Evolutionary conservation across 106 monocot species (phyloP), one percentile per base, ranked within the genome.

Genomic region (Amphibolis antarctica): DNA sequence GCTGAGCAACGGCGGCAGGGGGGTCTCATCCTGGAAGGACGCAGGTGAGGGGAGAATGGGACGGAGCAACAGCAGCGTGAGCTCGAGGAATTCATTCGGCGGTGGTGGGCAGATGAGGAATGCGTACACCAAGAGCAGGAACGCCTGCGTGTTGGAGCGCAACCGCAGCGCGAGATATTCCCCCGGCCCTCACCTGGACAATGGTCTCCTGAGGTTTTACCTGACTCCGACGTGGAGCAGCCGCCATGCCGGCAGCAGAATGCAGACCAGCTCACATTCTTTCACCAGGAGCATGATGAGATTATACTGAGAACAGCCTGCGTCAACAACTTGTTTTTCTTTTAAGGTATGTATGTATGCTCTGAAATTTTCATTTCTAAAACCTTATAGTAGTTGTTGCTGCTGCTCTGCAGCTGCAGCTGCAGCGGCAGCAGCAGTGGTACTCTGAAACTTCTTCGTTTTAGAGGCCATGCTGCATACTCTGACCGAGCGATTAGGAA

Each of bases 171-270:
- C 86, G 9, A 75, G 96, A 58, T 84, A 78, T 51, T 85, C 80
- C n/a, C 85, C 85, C 0, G 60, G 70, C n/a, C n/a, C n/a, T 25
- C 74, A 77, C 53, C 28, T 65, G 13, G 90, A 91, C 52, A 82
- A 80, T 60, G 96, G 90, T 4, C 53, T 87, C 82, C 51, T 85
- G 44, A 68, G 90, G 69, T 87, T 98, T 72, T 91, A 98, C 70
- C 55, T 90, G 73, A 81, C 86, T 26, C 89, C 90, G 10, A 85
- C 71, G 80, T 64, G 78, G 26, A 74, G 77, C 54, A 81, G 86
- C 71, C 47, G 84, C 30, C 61, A 82, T 60, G 76, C 56, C 60
- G 70, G 68, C 18, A 69, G 66, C 44, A 66, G 59, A 20, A 70
- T 72, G 30, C 62, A 74, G 31, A 59, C 63, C 42, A 69, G 58